Conservation (phyloP, 352 stramenopile species). For the Peronosclerospora sorghi region DNA sequence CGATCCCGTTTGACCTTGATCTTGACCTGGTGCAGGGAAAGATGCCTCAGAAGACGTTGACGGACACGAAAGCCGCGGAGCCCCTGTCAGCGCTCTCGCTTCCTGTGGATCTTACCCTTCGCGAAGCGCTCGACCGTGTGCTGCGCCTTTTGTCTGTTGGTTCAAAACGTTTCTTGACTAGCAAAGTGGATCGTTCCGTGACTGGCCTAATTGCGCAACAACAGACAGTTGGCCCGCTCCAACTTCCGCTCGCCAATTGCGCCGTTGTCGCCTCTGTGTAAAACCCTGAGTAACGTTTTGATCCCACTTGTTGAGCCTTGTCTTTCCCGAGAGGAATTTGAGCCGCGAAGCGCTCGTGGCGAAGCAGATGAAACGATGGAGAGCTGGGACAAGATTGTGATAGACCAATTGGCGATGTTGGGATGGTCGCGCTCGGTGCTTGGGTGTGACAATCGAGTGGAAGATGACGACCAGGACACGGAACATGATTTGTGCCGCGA, state of each 20-base stretch:
- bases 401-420: too few species aligned
- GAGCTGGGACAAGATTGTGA: too few species aligned
- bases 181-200: slow-evolving; percentile 96
- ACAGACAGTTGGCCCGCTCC: slow-evolving; percentile 96
- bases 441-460: too few species aligned
- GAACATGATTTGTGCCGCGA: too few species aligned
- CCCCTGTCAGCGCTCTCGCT: slow-evolving; percentile 54
- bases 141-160: slow-evolving; percentile 93
- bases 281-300: too few species aligned
- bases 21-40: slow-evolving; percentile 97
- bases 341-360: too few species aligned
- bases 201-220: slow-evolving; percentile 97
- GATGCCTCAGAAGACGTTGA: slow-evolving; percentile 99
- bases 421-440: too few species aligned
- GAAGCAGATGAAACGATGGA: too few species aligned
- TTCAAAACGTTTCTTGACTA: slow-evolving; percentile 96
- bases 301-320: too few species aligned
- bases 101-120: slow-evolving; percentile 84
- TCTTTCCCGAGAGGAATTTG: too few species aligned
- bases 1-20: slow-evolving; percentile 93
- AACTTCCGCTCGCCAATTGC: slow-evolving; percentile 94
- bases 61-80: slow-evolving; percentile 64
- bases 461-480: too few species aligned
- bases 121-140: slow-evolving; percentile 89
- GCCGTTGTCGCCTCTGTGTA: slow-evolving; percentile 96